phyloP scores from a whole-genome alignment of 2,329 filamentous ascomycete species.

The Fusarium circinatum region DNA sequence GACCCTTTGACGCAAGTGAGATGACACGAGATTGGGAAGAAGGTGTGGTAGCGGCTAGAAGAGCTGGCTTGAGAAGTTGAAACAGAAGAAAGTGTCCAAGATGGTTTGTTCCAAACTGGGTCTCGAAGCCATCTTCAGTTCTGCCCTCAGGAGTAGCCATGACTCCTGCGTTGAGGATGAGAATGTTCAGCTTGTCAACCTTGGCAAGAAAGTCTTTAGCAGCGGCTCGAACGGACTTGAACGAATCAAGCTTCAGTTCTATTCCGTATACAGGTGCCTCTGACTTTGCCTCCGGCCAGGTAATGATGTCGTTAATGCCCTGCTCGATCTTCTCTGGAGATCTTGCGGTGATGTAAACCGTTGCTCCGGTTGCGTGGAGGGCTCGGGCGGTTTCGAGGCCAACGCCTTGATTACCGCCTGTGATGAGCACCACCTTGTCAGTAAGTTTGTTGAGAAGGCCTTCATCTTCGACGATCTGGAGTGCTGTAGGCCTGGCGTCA shows the following conservation, averaged over 20 bases:
- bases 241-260: constrained; percentile 1
- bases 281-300: neutral
- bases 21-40: constrained; percentile 59
- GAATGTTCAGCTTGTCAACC: neutral
- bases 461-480: constrained; percentile 17
- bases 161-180: constrained; percentile 15
- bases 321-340: neutral
- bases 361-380: constrained; percentile 6
- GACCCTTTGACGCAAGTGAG: constrained; percentile 55
- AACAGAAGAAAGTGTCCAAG: constrained; percentile 44
- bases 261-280: neutral
- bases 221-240: neutral
- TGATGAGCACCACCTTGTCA: neutral
- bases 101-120: constrained; percentile 44
- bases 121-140: constrained; percentile 34
- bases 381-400: constrained; percentile 9
- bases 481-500: constrained; percentile 26
- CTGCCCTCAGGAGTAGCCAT: constrained; percentile 21
- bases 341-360: constrained; percentile 9
- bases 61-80: constrained; percentile 53
- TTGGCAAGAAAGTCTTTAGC: neutral
- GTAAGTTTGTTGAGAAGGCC: neutral
- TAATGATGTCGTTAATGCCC: neutral
- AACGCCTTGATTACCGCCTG: constrained; percentile 16
- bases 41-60: constrained; percentile 53